Evolutionary conservation across 192 early-diverging fungal genomes (phyloP), one percentile per base, ranked within the genome.

Genomic region (Cetraspora pellucida): DNA sequence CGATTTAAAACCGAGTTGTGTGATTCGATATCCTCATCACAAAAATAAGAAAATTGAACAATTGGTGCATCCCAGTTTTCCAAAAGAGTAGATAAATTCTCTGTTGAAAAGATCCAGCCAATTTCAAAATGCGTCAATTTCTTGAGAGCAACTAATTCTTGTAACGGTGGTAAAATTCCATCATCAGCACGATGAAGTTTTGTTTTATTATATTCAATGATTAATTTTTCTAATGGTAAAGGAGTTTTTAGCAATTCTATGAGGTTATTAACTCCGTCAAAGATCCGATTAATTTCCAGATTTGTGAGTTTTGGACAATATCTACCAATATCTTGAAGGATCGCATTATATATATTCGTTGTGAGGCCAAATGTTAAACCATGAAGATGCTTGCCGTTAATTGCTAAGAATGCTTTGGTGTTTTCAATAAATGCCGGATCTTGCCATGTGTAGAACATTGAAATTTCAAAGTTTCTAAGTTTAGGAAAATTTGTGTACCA

Each of bases 1-100:
- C 37, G 37, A 7, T 37, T 7, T 37, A 37, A 37, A 37, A 37
- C 37, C 7, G 37, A 6, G 3, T 7, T 0, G 37, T 37, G 37
- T 37, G 7, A 37, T 37, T 37, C 37, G 37, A 37, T 37, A 37
- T 98, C 95, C 16, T 54, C 50, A 16, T 54, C 50, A 54, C 13
- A 19, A 16, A 10, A 54, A 54, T 54, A 54, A 19, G 50, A 54
- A 54, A 54, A 54, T 54, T 54, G 13, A 4, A 19, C 50, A 54
- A 54, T 54, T 2, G 50, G 50, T 54, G 19, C 50, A 19, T 19
- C 50, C 50, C 50, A 54, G 16, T 54, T n/a, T 19, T 54, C 50
- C 13, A 54, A 54, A 19, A 54, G 13, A 19, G 13, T n/a, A 19
- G 13, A 19, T 54, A 54, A 54, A 54, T 19, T 19, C 19, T 54